Evolutionary conservation across 805 yeast species (phyloP).

Genomic region (Candida gorgasii): DNA sequence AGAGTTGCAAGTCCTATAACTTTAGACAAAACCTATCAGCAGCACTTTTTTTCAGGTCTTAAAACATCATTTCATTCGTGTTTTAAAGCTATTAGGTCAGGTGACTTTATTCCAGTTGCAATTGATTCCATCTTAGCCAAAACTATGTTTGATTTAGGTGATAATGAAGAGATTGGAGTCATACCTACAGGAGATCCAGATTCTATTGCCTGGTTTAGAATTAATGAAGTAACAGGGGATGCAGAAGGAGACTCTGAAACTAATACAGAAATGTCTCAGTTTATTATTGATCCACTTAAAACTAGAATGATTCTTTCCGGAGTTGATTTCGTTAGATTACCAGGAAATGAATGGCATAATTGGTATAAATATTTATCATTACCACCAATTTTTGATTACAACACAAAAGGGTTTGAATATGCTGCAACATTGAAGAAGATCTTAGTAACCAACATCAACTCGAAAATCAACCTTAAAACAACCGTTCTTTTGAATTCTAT

Average conservation of each 20-base stretch:
- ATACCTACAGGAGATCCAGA: conserved; percentile 67
- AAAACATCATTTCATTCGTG: conserved; percentile 59
- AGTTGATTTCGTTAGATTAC: conserved; percentile 40
- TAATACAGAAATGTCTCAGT: conserved; percentile 43
- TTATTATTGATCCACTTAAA: conserved; percentile 61
- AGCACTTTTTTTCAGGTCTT: conserved; percentile 58
- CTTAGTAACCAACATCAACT: conserved; percentile 50
- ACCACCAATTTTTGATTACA: conserved; percentile 41
- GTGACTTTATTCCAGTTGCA: conserved; percentile 74
- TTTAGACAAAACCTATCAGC: conserved; percentile 62
- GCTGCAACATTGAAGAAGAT: conserved; percentile 51
- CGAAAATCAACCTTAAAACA: conserved; percentile 50
- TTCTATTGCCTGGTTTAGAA: conserved; percentile 81
- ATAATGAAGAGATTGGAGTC: conserved; percentile 25
- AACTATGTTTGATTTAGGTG: conserved; percentile 45
- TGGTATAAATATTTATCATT: conserved; percentile 53
- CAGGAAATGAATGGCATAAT: conserved; percentile 33
- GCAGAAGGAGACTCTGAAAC: conserved; percentile 12
- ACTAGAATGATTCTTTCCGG: conserved; percentile 76
- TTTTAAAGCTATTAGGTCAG: conserved; percentile 58
- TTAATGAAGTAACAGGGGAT: conserved; percentile 51
- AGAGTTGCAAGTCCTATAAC: conserved; percentile 71
- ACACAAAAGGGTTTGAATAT: conserved; percentile 46
- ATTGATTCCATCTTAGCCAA: conserved; percentile 69
- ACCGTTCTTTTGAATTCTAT: conserved; percentile 67